phyloP scores from a whole-genome alignment of 2,329 filamentous ascomycete species.

The Lomentospora prolificans region DNA sequence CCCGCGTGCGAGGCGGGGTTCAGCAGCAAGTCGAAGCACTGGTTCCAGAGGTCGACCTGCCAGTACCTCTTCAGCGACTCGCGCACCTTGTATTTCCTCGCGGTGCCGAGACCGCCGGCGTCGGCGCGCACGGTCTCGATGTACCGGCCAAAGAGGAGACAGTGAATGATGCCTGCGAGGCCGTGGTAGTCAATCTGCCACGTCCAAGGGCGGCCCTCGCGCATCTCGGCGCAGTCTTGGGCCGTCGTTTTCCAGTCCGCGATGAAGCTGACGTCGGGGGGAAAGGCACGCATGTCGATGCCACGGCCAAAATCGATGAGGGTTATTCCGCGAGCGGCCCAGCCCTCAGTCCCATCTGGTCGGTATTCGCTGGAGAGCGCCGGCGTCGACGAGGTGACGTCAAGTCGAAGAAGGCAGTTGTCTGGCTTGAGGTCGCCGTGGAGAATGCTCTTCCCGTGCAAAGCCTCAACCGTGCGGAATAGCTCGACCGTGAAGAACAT shows the following conservation, averaged over 20 bases:
- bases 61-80: constrained; percentile 90
- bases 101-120: constrained; percentile 42
- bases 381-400: constrained; percentile 23
- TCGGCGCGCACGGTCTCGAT: constrained; percentile 65
- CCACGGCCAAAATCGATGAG: constrained; percentile 92
- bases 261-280: constrained; percentile 65
- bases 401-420: constrained; percentile 84
- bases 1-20: constrained; percentile 71
- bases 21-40: constrained; percentile 74
- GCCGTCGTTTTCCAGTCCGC: constrained; percentile 88
- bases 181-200: constrained; percentile 97
- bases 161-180: constrained; percentile 78
- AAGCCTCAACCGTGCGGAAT: constrained; percentile 76
- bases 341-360: constrained; percentile 65
- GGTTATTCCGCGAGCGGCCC: constrained; percentile 68
- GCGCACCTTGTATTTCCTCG: constrained; percentile 66
- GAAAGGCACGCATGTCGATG: constrained; percentile 86
- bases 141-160: constrained; percentile 86
- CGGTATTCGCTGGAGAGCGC: constrained; percentile 56
- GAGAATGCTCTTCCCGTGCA: constrained; percentile 70
- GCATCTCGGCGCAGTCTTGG: constrained; percentile 91
- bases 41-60: constrained; percentile 84
- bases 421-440: constrained; percentile 95
- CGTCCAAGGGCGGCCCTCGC: constrained; percentile 88
- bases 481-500: constrained; percentile 96